Base-by-base conservation (phyloP, 495 filamentous ascomycete genomes). In the Trichoderma asperelloides region DNA sequence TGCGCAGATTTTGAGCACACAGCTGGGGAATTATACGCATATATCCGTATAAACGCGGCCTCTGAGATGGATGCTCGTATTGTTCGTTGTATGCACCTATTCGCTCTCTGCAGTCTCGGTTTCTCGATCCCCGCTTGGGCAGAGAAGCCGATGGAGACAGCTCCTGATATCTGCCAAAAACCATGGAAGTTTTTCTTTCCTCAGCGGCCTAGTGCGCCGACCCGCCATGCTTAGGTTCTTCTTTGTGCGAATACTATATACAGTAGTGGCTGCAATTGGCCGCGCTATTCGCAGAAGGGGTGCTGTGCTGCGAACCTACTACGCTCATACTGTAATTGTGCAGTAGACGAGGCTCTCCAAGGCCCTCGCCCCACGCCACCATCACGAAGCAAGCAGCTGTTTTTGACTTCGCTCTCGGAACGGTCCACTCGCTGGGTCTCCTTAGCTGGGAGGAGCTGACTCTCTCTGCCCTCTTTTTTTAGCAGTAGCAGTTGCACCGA, bases 171-270 rank as follows among this genome's bases (percentile, higher is more conserved):
- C 5, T 37, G 33, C 33, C 33, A 37, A 37, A 37, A 37, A 37
- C 33, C 33, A 37, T 37, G 33, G 33, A 37, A 37, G 33, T 7
- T 37, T 37, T 37, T 45, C 41, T 45, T 45, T n/a, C n/a, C 55
- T 60, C 55, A 60, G 55, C 55, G 55, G 55, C 55, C 55, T 27
- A 60, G 55, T 60, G 55, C 55, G 55, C 55, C 55, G 55, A 60
- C 23, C 55, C 23, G 49, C 49, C 49, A 12, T 47, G 43, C 49
- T 23, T 25, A 11, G 23, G 15, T 25, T 55, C 21, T 27, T 13
- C 55, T 60, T 13, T 60, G 9, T 28, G 23, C 8, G 23, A 30
- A 60, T 13, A 5, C n/a, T n/a, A n/a, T 43, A n/a, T n/a, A n/a
- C n/a, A n/a, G n/a, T 2, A 11, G 55, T 28, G 55, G 55, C 25